Percentiles rank a stretch among this genome's conserved stretches.
Conservation (phyloP, 2,329 filamentous ascomycete genomes). For the Epicoccum sorghinum region DNA sequence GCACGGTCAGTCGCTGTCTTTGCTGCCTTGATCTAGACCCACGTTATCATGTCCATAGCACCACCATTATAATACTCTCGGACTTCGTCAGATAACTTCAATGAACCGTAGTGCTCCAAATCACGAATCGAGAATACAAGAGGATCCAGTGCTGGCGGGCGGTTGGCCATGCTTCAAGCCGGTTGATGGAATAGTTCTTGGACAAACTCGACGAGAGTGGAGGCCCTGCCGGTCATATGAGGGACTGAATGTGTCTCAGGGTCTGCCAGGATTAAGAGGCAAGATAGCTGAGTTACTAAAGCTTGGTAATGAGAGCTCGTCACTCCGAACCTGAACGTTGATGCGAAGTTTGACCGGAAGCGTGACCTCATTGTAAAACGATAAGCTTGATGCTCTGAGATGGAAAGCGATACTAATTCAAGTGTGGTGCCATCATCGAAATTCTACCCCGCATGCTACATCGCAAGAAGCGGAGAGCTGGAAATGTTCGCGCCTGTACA, state of each 20-base stretch:
- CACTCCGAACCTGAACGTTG: neutral
- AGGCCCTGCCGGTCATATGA: no score
- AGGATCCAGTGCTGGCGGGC: constrained; percentile 23
- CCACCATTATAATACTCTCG: constrained; percentile 53
- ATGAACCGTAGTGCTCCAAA: constrained; percentile 46
- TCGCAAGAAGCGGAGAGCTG: neutral
- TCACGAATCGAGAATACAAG: constrained; percentile 27
- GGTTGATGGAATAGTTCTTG: no score
- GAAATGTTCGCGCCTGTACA: neutral
- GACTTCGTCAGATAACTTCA: constrained; percentile 50
- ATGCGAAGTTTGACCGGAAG: neutral
- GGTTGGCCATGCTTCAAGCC: constrained; percentile 22
- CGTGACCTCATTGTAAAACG: neutral
- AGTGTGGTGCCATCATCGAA: neutral
- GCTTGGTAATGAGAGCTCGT: no score
- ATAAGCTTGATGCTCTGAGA: constrained; percentile 3
- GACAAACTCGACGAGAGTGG: no score
- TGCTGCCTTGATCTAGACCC: neutral
- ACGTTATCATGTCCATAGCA: constrained; percentile 24
- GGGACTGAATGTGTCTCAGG: no score
- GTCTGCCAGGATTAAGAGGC: no score
- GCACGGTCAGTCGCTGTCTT: neutral
- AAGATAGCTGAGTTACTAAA: no score
- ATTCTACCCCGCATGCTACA: neutral
- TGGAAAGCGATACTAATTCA: constrained; percentile 4